Conservation (phyloP, 1,284 basidiomycete species). For the Caloboletus firmus region DNA sequence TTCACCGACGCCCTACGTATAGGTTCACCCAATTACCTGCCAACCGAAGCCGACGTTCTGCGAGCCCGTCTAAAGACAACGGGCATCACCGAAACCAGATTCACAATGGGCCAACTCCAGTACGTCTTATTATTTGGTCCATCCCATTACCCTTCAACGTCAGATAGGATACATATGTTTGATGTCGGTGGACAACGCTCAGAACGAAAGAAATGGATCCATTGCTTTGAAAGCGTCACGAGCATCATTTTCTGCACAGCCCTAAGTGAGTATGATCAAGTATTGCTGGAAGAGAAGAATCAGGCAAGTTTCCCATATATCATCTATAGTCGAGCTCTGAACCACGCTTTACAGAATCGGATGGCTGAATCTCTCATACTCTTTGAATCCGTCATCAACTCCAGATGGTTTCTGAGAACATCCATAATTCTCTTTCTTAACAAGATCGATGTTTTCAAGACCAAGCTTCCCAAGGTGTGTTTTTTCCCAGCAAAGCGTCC, state of each 20-base stretch:
- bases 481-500: accelerated
- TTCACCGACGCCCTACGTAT: constrained; percentile 86
- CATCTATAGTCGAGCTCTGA: constrained; percentile 4
- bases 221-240: constrained; percentile 93
- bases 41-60: constrained; percentile 88
- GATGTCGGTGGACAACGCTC: constrained; percentile 93
- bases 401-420: constrained; percentile 94
- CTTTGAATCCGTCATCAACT: constrained; percentile 96
- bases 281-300: constrained; percentile 75
- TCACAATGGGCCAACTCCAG: constrained; percentile 68
- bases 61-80: constrained; percentile 89
- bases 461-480: constrained; percentile 80
- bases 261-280: constrained; percentile 93
- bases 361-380: constrained; percentile 93
- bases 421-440: constrained; percentile 93
- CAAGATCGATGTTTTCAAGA: constrained; percentile 96
- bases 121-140: constrained; percentile 57
- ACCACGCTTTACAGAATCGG: constrained; percentile 64
- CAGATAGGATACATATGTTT: constrained; percentile 85
- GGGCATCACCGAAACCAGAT: constrained; percentile 90
- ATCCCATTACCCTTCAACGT: constrained; percentile 30
- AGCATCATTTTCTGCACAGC: constrained; percentile 96
- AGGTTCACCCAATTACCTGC: constrained; percentile 76
- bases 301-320: constrained; percentile 55
- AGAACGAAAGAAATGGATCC: constrained; percentile 94